phyloP scores from a whole-genome alignment of 768 basidiomycete genomes.

The Suillus placidus region DNA sequence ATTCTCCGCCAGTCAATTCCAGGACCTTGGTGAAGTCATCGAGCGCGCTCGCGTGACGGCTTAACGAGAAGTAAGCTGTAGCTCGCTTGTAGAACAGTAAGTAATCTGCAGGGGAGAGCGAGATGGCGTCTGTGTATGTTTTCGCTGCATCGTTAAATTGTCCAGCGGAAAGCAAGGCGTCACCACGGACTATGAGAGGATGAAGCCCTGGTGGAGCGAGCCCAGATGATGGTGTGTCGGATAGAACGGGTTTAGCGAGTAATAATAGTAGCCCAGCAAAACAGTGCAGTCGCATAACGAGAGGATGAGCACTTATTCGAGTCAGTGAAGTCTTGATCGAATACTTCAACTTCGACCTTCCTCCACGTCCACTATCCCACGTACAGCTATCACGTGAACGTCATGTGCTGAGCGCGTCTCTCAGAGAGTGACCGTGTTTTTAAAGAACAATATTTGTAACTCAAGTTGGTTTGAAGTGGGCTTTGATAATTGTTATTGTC shows the following conservation, averaged over 20 bases:
- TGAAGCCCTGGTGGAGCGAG: conserved; percentile 62
- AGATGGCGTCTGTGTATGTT: conserved; percentile 80
- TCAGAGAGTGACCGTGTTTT: too few species aligned
- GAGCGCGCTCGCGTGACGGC: conserved; percentile 70
- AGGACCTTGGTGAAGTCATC: conserved; percentile 89
- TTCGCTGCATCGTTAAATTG: conserved; percentile 82
- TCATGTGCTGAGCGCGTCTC: neutral
- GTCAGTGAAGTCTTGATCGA: neutral
- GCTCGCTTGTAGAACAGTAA: conserved; percentile 91
- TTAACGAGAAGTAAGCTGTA: conserved; percentile 83
- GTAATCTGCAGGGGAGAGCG: conserved; percentile 78
- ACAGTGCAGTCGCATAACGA: conserved; percentile 27
- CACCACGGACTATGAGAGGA: conserved; percentile 73
- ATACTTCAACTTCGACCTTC: neutral
- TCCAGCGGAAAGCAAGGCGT: conserved; percentile 70
- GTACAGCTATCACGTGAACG: neutral
- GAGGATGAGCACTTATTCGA: neutral
- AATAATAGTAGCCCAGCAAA: conserved; percentile 31
- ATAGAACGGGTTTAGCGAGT: conserved; percentile 23
- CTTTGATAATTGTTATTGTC: too few species aligned
- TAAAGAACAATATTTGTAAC: too few species aligned
- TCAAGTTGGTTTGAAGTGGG: too few species aligned
- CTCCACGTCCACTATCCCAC: conserved; percentile 9
- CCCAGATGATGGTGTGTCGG: conserved; percentile 31
- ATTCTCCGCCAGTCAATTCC: conserved; percentile 67